Percentiles rank a stretch among this genome's conserved stretches.
Evolutionary conservation across 345 rosid species (phyloP).

Genomic region (Cochlearia excelsa): DNA sequence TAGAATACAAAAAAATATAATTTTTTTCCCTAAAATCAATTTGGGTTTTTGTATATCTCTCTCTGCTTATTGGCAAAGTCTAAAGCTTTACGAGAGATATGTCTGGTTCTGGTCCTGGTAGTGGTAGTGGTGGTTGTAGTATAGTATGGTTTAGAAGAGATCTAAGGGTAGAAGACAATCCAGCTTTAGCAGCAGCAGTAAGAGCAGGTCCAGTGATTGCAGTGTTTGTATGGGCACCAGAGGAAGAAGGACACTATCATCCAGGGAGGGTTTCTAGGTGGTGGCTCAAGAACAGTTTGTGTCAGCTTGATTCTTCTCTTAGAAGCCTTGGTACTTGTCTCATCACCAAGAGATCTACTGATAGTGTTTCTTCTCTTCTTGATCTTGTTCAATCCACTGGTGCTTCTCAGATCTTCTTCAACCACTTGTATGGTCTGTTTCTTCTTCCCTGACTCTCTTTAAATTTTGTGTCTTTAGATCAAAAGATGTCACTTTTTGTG

Average conservation of each 20-base stretch:
- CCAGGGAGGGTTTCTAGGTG: slow-evolving; percentile 99
- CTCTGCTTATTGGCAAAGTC: slow-evolving; percentile 34
- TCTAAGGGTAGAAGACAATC: slow-evolving; percentile 94
- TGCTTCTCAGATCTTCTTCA: slow-evolving; percentile 91
- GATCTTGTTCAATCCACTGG: slow-evolving; percentile 82
- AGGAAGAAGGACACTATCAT: slow-evolving; percentile 79
- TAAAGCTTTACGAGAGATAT: slow-evolving; percentile 37
- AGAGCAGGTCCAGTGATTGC: slow-evolving; percentile 83
- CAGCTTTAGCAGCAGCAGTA: slow-evolving; percentile 89
- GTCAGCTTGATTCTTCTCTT: slow-evolving; percentile 84
- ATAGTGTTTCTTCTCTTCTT: slow-evolving; percentile 76
- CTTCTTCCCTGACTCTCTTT: slow-evolving; percentile 24
- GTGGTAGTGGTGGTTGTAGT: slow-evolving; percentile 56
- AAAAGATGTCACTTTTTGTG: slow-evolving; percentile 6
- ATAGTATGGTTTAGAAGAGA: slow-evolving; percentile 99
- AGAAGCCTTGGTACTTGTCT: slow-evolving; percentile 82
- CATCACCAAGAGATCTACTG: slow-evolving; percentile 81
- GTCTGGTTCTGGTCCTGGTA: slow-evolving; percentile 37
- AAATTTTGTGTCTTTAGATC: not conserved
- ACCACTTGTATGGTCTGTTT: slow-evolving; percentile 89
- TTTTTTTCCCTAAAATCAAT: slow-evolving; percentile 12
- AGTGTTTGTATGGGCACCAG: slow-evolving; percentile 89
- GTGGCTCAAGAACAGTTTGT: slow-evolving; percentile 97
- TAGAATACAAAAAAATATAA: not conserved
- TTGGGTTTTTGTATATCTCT: slow-evolving; percentile 13